These are phyloP conservation scores for Tulasnella sp. DNA, from an alignment of 768 basidiomycete species.

Conservation along the genomic window DNA sequence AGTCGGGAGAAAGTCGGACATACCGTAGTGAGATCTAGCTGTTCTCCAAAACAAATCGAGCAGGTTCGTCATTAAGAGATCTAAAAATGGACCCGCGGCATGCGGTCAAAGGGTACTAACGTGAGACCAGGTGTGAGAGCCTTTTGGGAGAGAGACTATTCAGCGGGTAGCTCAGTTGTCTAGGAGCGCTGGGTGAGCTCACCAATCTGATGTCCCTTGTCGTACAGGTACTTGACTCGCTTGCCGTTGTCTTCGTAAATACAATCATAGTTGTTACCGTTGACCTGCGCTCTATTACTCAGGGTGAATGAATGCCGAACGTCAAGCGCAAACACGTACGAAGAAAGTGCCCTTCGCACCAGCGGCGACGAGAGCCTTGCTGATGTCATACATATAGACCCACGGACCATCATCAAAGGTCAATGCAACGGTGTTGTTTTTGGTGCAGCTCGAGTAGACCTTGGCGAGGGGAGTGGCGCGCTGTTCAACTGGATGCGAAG, in stretches of 20 bases:
- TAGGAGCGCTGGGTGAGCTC: background rate
- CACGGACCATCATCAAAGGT: conserved; percentile 18
- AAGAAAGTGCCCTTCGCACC: conserved; percentile 18
- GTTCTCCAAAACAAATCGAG: background rate
- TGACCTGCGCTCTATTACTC: background rate
- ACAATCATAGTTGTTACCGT: conserved; percentile 12
- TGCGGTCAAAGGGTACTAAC: background rate
- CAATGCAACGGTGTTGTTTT: conserved; percentile 7
- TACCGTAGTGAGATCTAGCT: background rate
- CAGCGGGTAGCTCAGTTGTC: background rate
- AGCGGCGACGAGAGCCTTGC: background rate
- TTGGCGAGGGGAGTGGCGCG: conserved; percentile 4
- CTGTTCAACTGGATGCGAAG: background rate
- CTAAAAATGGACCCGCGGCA: background rate
- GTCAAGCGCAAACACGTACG: conserved; percentile 3
- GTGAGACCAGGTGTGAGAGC: conserved; percentile 13
- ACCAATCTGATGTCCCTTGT: conserved; percentile 10
- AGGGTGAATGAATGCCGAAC: background rate
- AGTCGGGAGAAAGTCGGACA: background rate
- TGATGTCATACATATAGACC: conserved; percentile 14
- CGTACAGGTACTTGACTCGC: conserved; percentile 9
- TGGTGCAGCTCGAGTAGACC: conserved; percentile 5
- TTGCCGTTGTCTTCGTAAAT: conserved; percentile 16
- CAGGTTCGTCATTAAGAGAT: background rate
- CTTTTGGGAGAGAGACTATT: background rate